A percentile compares a stretch with the other conserved stretches of the same genome.
phyloP scores from a whole-genome alignment of 1,139 yeast genomes.

The Diutina catenulata region DNA sequence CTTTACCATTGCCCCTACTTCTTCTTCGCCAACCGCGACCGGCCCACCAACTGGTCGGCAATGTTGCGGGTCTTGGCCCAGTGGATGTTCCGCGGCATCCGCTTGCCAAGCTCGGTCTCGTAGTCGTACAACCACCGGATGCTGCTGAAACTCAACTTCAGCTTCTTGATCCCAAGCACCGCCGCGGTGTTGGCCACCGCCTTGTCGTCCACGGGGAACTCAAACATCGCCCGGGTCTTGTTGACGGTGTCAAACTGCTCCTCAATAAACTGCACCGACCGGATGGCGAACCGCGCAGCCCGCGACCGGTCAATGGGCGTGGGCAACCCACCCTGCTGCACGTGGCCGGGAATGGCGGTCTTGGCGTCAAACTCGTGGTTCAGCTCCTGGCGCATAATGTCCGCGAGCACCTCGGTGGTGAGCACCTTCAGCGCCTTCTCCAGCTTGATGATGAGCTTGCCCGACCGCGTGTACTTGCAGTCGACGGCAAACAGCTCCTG shows the following conservation, averaged over 20 bases:
- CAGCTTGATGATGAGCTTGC: slow-evolving; percentile 76
- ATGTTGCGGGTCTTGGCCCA: slow-evolving; percentile 69
- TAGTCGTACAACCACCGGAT: slow-evolving; percentile 69
- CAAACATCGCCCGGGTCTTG: background rate
- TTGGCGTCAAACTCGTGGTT: slow-evolving; percentile 75
- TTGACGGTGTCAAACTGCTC: background rate
- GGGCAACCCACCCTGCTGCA: slow-evolving; percentile 95
- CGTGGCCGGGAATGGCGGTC: slow-evolving; percentile 96
- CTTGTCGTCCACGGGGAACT: slow-evolving; percentile 14
- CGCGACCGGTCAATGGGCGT: slow-evolving; percentile 90
- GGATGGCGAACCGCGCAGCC: slow-evolving; percentile 83
- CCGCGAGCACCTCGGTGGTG: slow-evolving; percentile 70
- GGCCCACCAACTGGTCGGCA: slow-evolving; percentile 80
- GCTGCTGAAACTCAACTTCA: slow-evolving; percentile 65
- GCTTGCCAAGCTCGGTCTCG: slow-evolving; percentile 67
- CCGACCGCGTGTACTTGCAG: slow-evolving; percentile 54
- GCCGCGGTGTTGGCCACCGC: background rate
- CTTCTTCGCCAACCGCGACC: slow-evolving; percentile 15
- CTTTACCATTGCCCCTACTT: background rate
- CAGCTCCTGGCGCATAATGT: slow-evolving; percentile 71
- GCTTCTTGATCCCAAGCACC: slow-evolving; percentile 26
- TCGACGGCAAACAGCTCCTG: slow-evolving; percentile 46
- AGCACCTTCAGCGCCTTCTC: slow-evolving; percentile 77
- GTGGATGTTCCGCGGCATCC: slow-evolving; percentile 84
- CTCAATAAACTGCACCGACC: slow-evolving; percentile 80